Percentiles rank a stretch among this genome's conserved stretches.
Conservation (phyloP, 139 green algal species). For the Prasinococcaceae sp. region DNA sequence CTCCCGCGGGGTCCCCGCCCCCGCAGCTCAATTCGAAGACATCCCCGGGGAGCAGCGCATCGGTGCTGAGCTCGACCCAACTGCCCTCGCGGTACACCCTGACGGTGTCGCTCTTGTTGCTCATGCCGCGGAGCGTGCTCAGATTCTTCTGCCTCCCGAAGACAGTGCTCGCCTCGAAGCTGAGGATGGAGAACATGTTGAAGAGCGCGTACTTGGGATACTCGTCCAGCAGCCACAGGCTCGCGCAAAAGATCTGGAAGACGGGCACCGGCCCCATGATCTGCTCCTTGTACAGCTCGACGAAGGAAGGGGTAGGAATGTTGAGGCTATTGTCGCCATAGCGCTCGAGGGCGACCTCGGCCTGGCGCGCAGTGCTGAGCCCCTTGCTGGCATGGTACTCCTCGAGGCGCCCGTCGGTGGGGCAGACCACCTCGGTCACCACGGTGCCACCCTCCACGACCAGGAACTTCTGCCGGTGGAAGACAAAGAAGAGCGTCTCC, state of each 20-base stretch:
- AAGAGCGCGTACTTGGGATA: constrained; percentile 94
- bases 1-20: constrained; percentile 12
- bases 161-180: constrained; percentile 70
- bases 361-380: not conserved
- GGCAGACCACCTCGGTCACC: constrained; percentile 5
- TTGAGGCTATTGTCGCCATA: constrained; percentile 20
- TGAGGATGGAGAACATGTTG: constrained; percentile 91
- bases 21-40: constrained; percentile 9
- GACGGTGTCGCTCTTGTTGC: not conserved
- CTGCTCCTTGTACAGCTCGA: constrained; percentile 24
- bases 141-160: constrained; percentile 20
- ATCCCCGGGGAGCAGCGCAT: constrained; percentile 21
- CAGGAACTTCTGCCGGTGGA: constrained; percentile 19
- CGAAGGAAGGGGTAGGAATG: constrained; percentile 19
- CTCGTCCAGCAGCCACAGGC: constrained; percentile 84
- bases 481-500: constrained; percentile 13
- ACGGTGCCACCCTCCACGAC: constrained; percentile 5
- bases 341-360: not conserved
- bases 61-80: constrained; percentile 12
- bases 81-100: not conserved
- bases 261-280: constrained; percentile 19
- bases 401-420: not conserved
- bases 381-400: constrained; percentile 6
- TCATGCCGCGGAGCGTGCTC: constrained; percentile 19
- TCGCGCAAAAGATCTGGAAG: constrained; percentile 84